Evolutionary conservation across 306 rosid genomes (phyloP), one percentile per base, ranked within the genome.

Genomic region (Cyamopsis tetragonoloba): DNA sequence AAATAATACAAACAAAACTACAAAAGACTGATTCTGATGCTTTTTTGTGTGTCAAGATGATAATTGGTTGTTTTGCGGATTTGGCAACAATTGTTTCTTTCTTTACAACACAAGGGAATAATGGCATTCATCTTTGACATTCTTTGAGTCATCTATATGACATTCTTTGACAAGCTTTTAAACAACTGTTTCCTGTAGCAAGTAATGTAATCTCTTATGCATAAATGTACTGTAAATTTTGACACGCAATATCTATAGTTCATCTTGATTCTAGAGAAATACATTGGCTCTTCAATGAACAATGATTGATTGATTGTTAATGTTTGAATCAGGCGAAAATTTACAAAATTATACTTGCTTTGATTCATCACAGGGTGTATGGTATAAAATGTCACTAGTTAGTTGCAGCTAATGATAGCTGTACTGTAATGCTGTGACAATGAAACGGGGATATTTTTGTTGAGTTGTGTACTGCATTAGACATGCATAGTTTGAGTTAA

Each of bases 391-490:
- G 32, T 22, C 53, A 27, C 42, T 50, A 30, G 43, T 60, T 43
- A 63, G 54, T 64, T 63, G 39, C 43, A 27, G 69, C 26, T 17
- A 38, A 39, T 50, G 57, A 49, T 72, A 42, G 46, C 31, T 39
- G 6, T 13, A 35, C 49, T 56, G 9, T 59, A 14, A 28, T 47
- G 47, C 19, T n/a, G 49, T 37, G 64, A 54, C 37, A 47, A 23
- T 69, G 57, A 23, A 71, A 49, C 43, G 24, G 19, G 57, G 7
- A 28, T 64, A 19, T 35, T 42, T 72, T 62, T 35, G 66, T 66
- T 18, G 5, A 56, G 28, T 6, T 46, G 62, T 41, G 32, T 53
- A 66, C 26, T 75, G 47, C 27, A 35, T 62, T 34, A 17, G 11
- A 38, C 48, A 54, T 43, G n/a, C 44, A 54, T 12, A 28, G 27